Evolutionary conservation across 805 yeast species (phyloP).

Genomic region (Saitoella complicata): DNA sequence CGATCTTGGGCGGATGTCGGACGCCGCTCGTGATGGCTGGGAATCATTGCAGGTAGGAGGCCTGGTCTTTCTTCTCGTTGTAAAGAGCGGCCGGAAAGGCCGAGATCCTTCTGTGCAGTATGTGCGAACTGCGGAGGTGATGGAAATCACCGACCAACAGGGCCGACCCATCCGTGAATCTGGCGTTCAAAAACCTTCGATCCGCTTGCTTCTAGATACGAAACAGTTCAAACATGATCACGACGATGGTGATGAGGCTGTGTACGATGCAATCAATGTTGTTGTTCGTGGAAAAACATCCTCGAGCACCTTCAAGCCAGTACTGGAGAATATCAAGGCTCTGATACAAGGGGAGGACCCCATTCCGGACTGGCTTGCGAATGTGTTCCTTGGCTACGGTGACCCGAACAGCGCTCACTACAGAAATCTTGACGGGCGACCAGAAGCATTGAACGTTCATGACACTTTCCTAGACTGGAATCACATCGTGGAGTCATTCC

Average conservation of each 20-base stretch:
- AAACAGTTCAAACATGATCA: slow-evolving; percentile 3
- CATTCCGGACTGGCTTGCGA: slow-evolving; percentile 24
- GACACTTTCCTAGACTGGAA: slow-evolving; percentile 15
- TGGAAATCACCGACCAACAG: slow-evolving; percentile 15
- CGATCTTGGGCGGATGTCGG: slow-evolving; percentile 10
- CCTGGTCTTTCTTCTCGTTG: slow-evolving; percentile 14
- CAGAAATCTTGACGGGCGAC: slow-evolving; percentile 4
- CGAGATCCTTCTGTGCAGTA: slow-evolving; percentile 3
- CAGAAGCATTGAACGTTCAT: slow-evolving; percentile 13
- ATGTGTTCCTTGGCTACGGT: slow-evolving; percentile 20
- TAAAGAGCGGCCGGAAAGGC: too few relatives aligned
- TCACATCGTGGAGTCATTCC: slow-evolving; percentile 14
- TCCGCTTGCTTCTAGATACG: slow-evolving; percentile 12
- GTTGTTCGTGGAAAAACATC: slow-evolving; percentile 16
- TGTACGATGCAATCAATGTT: slow-evolving; percentile 14
- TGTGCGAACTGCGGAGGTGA: slow-evolving; percentile 16
- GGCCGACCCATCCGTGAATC: slow-evolving; percentile 5
- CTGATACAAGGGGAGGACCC: slow-evolving; percentile 3
- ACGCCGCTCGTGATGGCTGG: slow-evolving; percentile 16
- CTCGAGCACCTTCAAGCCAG: slow-evolving; percentile 15
- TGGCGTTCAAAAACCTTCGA: slow-evolving; percentile 13
- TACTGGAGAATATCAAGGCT: slow-evolving; percentile 9
- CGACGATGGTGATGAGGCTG: slow-evolving; percentile 5
- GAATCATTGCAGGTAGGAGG: slow-evolving; percentile 16
- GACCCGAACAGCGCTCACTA: slow-evolving; percentile 12